These are phyloP conservation scores for Aspergillus viridinutans DNA, from an alignment of 2,329 filamentous ascomycete genomes.

Conservation along the genomic window DNA sequence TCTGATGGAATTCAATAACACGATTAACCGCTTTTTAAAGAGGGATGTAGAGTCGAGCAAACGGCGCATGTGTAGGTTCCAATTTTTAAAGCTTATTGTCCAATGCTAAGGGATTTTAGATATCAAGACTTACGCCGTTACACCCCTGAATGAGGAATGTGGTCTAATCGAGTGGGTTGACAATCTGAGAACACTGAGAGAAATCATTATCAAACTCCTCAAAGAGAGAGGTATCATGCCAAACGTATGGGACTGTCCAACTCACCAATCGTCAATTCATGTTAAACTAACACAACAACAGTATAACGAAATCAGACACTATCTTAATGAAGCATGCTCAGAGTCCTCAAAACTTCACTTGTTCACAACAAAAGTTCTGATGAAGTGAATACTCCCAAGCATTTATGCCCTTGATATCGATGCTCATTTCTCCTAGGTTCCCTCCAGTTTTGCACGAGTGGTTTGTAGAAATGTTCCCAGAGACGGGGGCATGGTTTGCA, in stretches of 20 bases:
- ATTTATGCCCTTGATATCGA: not conserved
- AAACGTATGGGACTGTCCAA: slow-evolving; percentile 36
- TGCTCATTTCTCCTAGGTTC: slow-evolving; percentile 51
- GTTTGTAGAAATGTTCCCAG: slow-evolving; percentile 94
- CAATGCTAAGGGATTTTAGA: slow-evolving; percentile 37
- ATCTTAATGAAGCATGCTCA: slow-evolving; percentile 63
- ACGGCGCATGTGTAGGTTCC: slow-evolving; percentile 64
- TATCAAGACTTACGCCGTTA: slow-evolving; percentile 96
- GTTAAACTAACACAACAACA: slow-evolving; percentile 40
- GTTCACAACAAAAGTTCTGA: slow-evolving; percentile 64
- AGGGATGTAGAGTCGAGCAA: slow-evolving; percentile 86
- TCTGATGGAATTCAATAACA: slow-evolving; percentile 97
- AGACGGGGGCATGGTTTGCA: slow-evolving; percentile 86
- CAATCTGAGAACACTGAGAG: slow-evolving; percentile 86
- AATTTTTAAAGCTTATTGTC: not conserved
- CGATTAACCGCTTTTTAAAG: slow-evolving; percentile 94
- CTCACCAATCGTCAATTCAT: not conserved
- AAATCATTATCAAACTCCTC: slow-evolving; percentile 79
- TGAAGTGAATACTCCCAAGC: slow-evolving; percentile 30
- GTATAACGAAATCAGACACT: slow-evolving; percentile 60
- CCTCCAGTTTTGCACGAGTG: slow-evolving; percentile 83
- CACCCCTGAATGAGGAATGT: slow-evolving; percentile 94
- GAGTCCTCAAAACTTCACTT: slow-evolving; percentile 60
- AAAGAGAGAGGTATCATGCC: slow-evolving; percentile 64
- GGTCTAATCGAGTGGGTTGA: slow-evolving; percentile 99